Conservation (phyloP, 164 flowering plant genomes). For the Kalanchoe fedtschenkoi region DNA sequence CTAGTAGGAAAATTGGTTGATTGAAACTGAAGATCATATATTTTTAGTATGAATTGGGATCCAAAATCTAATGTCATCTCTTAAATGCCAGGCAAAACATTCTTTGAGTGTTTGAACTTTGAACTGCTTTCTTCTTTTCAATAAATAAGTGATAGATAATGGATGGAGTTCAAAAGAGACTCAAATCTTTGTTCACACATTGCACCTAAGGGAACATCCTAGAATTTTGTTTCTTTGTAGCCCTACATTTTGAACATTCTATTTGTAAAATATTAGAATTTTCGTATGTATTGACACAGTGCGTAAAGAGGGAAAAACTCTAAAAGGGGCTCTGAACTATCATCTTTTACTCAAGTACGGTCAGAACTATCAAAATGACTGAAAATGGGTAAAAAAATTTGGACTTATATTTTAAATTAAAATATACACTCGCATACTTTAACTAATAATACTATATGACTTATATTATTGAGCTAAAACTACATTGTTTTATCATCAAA, state of each 20-base stretch:
- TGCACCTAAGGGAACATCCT: constrained; percentile 1
- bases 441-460: too few species aligned
- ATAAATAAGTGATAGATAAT: not conserved
- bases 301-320: too few species aligned
- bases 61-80: not conserved
- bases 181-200: constrained; percentile 3
- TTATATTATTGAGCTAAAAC: too few species aligned
- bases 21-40: not conserved
- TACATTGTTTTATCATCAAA: too few species aligned
- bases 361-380: too few species aligned
- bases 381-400: too few species aligned
- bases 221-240: constrained; percentile 3
- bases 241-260: constrained; percentile 6
- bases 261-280: constrained; percentile 1
- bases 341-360: too few species aligned
- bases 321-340: too few species aligned
- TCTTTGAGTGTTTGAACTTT: not conserved
- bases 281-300: too few species aligned
- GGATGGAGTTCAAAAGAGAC: not conserved
- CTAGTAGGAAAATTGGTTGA: not conserved
- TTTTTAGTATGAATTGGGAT: not conserved
- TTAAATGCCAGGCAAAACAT: not conserved
- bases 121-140: not conserved
- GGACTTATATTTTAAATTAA: too few species aligned
- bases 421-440: too few species aligned